Conservation (phyloP, 2,329 filamentous ascomycete genomes). For the Simplicillium aogashimaense region DNA sequence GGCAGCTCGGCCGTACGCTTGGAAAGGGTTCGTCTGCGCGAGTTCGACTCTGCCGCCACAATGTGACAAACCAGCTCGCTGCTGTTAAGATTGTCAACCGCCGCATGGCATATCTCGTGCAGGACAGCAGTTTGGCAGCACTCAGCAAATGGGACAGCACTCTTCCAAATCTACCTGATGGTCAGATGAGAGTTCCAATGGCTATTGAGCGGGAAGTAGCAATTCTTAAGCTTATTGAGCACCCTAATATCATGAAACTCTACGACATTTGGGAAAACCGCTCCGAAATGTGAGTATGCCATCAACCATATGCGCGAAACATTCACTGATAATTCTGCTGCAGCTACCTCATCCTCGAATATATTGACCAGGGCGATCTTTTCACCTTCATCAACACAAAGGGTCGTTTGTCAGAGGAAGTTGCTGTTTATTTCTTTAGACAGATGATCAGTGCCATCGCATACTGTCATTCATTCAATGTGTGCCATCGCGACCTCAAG, state of each 20-base stretch:
- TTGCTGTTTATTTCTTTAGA: slow-evolving; percentile 76
- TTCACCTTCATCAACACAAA: slow-evolving; percentile 75
- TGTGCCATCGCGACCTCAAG: slow-evolving; percentile 93
- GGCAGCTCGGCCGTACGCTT: slow-evolving; percentile 82
- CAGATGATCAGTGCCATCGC: slow-evolving; percentile 88
- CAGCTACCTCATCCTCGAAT: slow-evolving; percentile 92
- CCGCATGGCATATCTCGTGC: slow-evolving; percentile 65
- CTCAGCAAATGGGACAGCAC: slow-evolving; percentile 64
- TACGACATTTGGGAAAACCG: slow-evolving; percentile 98
- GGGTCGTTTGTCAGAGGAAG: slow-evolving; percentile 67
- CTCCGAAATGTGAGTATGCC: slow-evolving; percentile 67
- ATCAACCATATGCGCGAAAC: too few species aligned
- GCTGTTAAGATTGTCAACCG: slow-evolving; percentile 96
- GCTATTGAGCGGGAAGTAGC: slow-evolving; percentile 91
- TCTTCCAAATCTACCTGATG: slow-evolving; percentile 42
- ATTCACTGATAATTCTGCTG: slow-evolving; percentile 7
- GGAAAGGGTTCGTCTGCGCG: slow-evolving; percentile 84
- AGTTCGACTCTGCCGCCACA: slow-evolving; percentile 78
- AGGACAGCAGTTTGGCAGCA: slow-evolving; percentile 76
- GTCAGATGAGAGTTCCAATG: slow-evolving; percentile 66
- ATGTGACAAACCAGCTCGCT: slow-evolving; percentile 65
- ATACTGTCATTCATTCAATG: slow-evolving; percentile 89
- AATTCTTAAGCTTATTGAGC: slow-evolving; percentile 92
- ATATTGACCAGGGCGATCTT: slow-evolving; percentile 68
- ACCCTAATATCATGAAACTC: slow-evolving; percentile 86